These are phyloP conservation scores for Aspergillus pseudoglaucus DNA, from an alignment of 2,329 filamentous ascomycete species.

Conservation along the genomic window DNA sequence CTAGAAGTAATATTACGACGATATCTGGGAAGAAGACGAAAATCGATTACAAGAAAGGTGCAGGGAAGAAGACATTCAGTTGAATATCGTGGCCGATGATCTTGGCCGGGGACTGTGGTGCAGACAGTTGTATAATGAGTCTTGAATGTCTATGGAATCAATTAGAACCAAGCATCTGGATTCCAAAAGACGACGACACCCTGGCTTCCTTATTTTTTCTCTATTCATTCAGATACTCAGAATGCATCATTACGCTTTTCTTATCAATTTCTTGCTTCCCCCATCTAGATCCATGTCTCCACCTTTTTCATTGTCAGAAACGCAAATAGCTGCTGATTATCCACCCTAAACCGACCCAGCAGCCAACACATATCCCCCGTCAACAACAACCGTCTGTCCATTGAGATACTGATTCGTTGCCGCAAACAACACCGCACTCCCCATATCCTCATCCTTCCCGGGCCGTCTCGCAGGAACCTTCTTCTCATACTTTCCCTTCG, in stretches of 20 bases:
- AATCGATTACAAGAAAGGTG: not conserved
- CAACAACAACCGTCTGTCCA: slow-evolving; percentile 47
- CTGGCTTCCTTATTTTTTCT: no score
- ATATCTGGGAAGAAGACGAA: not conserved
- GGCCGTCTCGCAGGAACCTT: slow-evolving; percentile 54
- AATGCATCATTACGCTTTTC: not conserved
- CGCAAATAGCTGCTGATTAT: not conserved
- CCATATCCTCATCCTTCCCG: slow-evolving; percentile 64
- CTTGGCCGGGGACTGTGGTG: no score
- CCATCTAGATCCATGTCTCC: no score
- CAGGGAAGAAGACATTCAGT: no score
- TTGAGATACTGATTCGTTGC: slow-evolving; percentile 49
- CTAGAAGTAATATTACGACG: not conserved
- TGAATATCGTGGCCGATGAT: no score
- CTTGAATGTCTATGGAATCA: no score
- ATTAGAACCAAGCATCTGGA: no score
- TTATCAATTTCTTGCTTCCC: not conserved
- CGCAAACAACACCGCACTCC: slow-evolving; percentile 52
- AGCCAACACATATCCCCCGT: slow-evolving; percentile 45
- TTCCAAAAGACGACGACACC: no score
- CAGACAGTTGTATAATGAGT: no score
- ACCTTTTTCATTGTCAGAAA: not conserved
- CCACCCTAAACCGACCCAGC: slow-evolving; percentile 17
- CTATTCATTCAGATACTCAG: no score
- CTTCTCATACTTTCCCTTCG: slow-evolving; percentile 54